phyloP scores from a whole-genome alignment of 805 yeast species.

The Metschnikowia lunata region DNA sequence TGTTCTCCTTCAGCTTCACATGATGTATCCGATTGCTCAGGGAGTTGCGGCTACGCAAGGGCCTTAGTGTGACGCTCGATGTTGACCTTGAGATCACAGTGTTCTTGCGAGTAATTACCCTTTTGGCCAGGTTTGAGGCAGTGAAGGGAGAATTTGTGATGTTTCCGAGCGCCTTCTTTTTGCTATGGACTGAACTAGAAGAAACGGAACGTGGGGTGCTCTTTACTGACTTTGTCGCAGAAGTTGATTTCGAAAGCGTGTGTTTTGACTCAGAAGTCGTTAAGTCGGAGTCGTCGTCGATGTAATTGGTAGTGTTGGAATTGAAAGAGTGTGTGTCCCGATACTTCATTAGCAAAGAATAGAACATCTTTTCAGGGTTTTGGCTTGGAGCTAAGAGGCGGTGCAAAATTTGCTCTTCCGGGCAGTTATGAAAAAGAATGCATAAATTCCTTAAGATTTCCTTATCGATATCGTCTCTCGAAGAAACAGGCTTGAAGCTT shows the following conservation, averaged over 20 bases:
- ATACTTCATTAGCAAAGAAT: constrained; percentile 68
- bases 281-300: constrained; percentile 24
- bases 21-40: constrained; percentile 9
- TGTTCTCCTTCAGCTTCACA: constrained; percentile 10
- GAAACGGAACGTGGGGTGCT: constrained; percentile 23
- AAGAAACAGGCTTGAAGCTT: constrained; percentile 29
- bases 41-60: constrained; percentile 3
- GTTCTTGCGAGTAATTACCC: constrained; percentile 26
- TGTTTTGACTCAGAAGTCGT: constrained; percentile 23
- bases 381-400: constrained; percentile 53
- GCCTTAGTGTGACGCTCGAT: constrained; percentile 16
- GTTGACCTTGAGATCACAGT: constrained; percentile 22
- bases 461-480: constrained; percentile 46
- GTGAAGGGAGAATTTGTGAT: constrained; percentile 33
- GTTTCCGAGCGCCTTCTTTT: constrained; percentile 26
- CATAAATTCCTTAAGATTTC: constrained; percentile 74
- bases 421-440: constrained; percentile 78
- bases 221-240: constrained; percentile 30
- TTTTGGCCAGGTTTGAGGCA: constrained; percentile 38
- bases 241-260: constrained; percentile 33
- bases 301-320: constrained; percentile 18
- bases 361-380: constrained; percentile 76
- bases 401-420: constrained; percentile 46
- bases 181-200: constrained; percentile 17
- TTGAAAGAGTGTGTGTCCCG: constrained; percentile 55